phyloP scores from a whole-genome alignment of 2,329 filamentous ascomycete species.

The Neonectria ditissima region DNA sequence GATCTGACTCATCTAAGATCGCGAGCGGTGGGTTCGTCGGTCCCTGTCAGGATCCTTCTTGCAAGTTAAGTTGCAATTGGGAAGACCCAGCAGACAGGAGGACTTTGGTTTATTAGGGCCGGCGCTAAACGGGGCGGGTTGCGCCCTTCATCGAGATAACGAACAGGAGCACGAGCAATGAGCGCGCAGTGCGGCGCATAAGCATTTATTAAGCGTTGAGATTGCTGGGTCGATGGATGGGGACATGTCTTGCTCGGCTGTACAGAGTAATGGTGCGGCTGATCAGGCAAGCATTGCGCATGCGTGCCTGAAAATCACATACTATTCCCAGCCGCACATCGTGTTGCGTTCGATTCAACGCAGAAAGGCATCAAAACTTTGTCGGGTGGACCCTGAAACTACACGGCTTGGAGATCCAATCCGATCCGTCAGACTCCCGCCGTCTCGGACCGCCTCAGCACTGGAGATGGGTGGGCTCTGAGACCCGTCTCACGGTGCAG shows the following conservation, averaged over 20 bases:
- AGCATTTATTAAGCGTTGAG: background rate
- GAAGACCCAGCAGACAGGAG: background rate
- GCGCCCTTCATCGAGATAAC: background rate
- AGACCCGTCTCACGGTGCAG: background rate
- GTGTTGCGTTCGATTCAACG: background rate
- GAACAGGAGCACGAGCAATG: background rate
- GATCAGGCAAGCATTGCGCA: background rate
- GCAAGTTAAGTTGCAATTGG: background rate
- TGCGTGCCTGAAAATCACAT: background rate
- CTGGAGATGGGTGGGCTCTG: background rate
- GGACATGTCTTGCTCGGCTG: background rate
- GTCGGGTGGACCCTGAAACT: background rate
- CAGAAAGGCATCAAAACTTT: background rate
- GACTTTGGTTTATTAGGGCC: constrained; percentile 3
- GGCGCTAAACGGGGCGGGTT: background rate
- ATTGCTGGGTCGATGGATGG: background rate
- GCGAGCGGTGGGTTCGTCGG: constrained; percentile 2
- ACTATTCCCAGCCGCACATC: background rate
- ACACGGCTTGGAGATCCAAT: background rate
- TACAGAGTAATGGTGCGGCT: background rate
- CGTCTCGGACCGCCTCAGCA: constrained; percentile 10
- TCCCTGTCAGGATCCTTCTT: background rate
- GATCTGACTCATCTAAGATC: constrained; percentile 8
- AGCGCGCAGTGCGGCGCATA: background rate
- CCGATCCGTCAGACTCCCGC: constrained; percentile 4